A percentile compares a stretch with the other conserved stretches of the same genome.
These are phyloP conservation scores for Mycena olivaceomarginata DNA, from an alignment of 768 basidiomycete species.

Conservation along the genomic window DNA sequence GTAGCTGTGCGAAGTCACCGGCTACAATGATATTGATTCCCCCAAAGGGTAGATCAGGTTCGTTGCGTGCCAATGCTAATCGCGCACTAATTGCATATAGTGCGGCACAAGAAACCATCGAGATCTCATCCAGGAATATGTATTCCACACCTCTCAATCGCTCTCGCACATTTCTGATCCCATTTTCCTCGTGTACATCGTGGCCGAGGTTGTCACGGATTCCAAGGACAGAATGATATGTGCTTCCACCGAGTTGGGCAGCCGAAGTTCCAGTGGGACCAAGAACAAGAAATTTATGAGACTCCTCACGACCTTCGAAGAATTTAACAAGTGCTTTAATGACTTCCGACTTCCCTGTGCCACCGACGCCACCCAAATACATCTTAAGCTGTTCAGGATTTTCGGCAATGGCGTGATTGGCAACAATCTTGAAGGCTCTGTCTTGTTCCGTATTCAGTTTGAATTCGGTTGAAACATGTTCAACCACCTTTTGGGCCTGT, in stretches of 20 bases:
- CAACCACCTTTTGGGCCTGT: slow-evolving; percentile 4
- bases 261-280: slow-evolving; percentile 53
- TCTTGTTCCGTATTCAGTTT: slow-evolving; percentile 40
- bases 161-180: too few species aligned
- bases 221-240: slow-evolving; percentile 48
- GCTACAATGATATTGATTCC: too few species aligned
- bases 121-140: too few species aligned
- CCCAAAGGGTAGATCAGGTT: too few species aligned
- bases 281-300: slow-evolving; percentile 43
- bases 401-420: slow-evolving; percentile 40
- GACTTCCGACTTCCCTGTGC: slow-evolving; percentile 46
- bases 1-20: slow-evolving; percentile 51
- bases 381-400: slow-evolving; percentile 33
- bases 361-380: slow-evolving; percentile 46
- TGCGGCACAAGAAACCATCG: too few species aligned
- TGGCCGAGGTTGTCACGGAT: slow-evolving; percentile 31
- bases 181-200: neutral
- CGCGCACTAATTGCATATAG: too few species aligned
- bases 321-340: slow-evolving; percentile 36
- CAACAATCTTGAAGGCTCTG: slow-evolving; percentile 49
- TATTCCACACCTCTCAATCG: too few species aligned
- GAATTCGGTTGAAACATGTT: neutral
- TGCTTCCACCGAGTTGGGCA: slow-evolving; percentile 47
- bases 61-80: too few species aligned
- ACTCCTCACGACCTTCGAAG: slow-evolving; percentile 1